phyloP scores from a whole-genome alignment of 805 yeast genomes.

The Candida endomychidarum region DNA sequence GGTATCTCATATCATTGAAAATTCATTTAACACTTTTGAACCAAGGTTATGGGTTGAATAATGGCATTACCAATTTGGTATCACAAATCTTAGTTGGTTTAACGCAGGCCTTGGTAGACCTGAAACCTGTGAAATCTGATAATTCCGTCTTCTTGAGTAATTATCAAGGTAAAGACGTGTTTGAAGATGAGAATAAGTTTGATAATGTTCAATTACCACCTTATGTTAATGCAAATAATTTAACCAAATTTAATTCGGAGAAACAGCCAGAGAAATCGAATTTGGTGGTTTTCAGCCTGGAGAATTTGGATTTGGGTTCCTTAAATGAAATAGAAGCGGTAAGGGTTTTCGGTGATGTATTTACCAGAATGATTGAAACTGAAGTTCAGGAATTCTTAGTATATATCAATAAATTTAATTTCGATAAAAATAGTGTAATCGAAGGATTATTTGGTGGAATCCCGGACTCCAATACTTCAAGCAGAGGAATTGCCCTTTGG shows the following conservation, averaged over 20 bases:
- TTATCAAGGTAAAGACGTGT: conserved; percentile 10
- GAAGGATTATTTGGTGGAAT: conserved; percentile 3
- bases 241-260: conserved; percentile 17
- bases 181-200: conserved; percentile 20
- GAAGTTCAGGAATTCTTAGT: conserved; percentile 15
- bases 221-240: conserved; percentile 31
- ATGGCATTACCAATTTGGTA: conserved; percentile 6
- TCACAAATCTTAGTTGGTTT: conserved; percentile 15
- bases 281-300: conserved; percentile 12
- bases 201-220: conserved; percentile 40
- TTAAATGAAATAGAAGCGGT: background rate
- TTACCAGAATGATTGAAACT: conserved; percentile 22
- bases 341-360: conserved; percentile 17
- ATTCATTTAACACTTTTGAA: conserved; percentile 28
- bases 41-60: conserved; percentile 11
- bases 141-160: conserved; percentile 11
- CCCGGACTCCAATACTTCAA: background rate
- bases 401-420: conserved; percentile 5
- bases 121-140: conserved; percentile 5
- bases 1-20: conserved; percentile 27
- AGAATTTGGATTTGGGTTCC: conserved; percentile 8
- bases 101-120: conserved; percentile 19
- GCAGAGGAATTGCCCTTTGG: conserved; percentile 29
- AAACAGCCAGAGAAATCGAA: conserved; percentile 8
- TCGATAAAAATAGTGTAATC: background rate